These are phyloP conservation scores for Apiospora aurea DNA, from an alignment of 2,329 filamentous ascomycete genomes.

Conservation along the genomic window DNA sequence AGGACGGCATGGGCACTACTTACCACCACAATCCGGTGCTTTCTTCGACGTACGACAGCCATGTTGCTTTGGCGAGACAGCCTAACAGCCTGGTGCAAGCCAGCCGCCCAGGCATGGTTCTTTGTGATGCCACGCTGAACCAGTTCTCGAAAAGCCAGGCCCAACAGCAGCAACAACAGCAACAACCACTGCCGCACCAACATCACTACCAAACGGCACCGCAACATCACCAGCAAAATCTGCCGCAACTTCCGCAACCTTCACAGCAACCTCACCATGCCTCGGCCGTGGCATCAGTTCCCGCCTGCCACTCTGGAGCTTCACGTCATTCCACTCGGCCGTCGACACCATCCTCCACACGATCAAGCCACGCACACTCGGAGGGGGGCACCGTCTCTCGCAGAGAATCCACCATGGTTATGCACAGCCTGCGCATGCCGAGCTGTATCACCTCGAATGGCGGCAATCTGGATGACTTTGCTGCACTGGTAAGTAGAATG, in stretches of 20 bases:
- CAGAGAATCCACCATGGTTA: conserved; percentile 55
- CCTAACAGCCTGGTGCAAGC: conserved; percentile 44
- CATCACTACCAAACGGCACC: conserved; percentile 27
- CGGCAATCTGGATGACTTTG: conserved; percentile 82
- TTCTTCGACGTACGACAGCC: conserved; percentile 53
- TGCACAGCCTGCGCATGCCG: conserved; percentile 74
- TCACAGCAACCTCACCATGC: conserved; percentile 27
- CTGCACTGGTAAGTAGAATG: conserved; percentile 70
- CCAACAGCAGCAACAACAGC: conserved; percentile 26
- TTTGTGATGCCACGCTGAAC: conserved; percentile 43
- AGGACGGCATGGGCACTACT: conserved; percentile 59
- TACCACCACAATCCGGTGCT: conserved; percentile 54
- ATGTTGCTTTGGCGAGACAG: conserved; percentile 51
- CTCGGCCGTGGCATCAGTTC: conserved; percentile 30
- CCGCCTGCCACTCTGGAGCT: conserved; percentile 33
- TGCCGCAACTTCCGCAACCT: conserved; percentile 26
- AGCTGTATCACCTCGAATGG: conserved; percentile 77
- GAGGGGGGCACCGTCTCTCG: conserved; percentile 43
- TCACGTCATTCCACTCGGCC: conserved; percentile 46
- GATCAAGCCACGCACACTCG: conserved; percentile 37
- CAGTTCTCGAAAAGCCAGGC: conserved; percentile 33
- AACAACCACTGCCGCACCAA: conserved; percentile 18
- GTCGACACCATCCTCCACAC: conserved; percentile 47
- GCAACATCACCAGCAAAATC: conserved; percentile 36
- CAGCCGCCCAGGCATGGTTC: conserved; percentile 40